Conservation (phyloP, 805 yeast genomes). For the Saturnispora gosingensis region DNA sequence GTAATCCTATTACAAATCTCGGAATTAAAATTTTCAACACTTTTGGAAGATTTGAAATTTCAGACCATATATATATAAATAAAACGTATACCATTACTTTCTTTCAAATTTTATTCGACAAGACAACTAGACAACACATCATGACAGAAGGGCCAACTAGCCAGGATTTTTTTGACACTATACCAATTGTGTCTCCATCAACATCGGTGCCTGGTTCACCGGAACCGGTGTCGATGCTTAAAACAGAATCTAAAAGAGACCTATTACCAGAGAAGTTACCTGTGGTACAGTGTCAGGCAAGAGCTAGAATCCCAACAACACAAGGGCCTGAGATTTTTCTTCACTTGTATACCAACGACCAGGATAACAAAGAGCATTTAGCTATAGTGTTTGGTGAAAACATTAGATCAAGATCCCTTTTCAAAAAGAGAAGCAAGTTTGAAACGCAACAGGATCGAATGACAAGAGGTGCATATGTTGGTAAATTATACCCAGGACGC, state of each 20-base stretch:
- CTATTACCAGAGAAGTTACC: conserved; percentile 55
- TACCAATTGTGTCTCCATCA: conserved; percentile 32
- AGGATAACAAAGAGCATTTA: conserved; percentile 87
- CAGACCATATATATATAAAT: not conserved
- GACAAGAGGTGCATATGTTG: conserved; percentile 98
- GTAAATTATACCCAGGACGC: conserved; percentile 84
- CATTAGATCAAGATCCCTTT: conserved; percentile 69
- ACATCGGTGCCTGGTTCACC: conserved; percentile 3
- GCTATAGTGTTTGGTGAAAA: conserved; percentile 96
- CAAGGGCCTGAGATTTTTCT: conserved; percentile 89
- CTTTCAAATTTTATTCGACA: not conserved
- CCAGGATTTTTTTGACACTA: not conserved
- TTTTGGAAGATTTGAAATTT: not conserved
- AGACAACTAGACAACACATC: not conserved
- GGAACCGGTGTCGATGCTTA: conserved; percentile 7
- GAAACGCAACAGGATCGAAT: conserved; percentile 89
- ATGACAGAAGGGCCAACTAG: not conserved
- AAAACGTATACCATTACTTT: not conserved
- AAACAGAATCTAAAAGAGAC: conserved; percentile 22
- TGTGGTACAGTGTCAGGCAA: conserved; percentile 72
- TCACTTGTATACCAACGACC: conserved; percentile 77
- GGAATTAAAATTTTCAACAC: not conserved
- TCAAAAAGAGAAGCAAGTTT: conserved; percentile 39
- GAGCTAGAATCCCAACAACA: conserved; percentile 96
- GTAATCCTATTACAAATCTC: not conserved